Percentiles rank a stretch among this genome's conserved stretches.
These are phyloP conservation scores for Teunomyces gatunensis DNA, from an alignment of 805 yeast species.

Conservation along the genomic window DNA sequence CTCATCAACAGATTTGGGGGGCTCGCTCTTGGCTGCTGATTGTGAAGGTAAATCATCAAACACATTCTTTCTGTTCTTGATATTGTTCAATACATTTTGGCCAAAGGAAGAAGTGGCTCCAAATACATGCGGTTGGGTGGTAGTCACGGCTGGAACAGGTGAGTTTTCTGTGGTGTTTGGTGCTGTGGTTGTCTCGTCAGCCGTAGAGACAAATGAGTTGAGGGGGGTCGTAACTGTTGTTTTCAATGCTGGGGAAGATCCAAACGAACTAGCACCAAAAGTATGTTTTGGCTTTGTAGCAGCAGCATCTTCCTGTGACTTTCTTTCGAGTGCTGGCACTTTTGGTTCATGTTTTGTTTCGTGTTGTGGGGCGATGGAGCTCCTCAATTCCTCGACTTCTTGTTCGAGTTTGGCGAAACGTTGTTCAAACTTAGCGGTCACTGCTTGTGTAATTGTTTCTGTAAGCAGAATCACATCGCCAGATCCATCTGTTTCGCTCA, in stretches of 20 bases:
- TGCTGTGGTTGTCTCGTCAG: slow-evolving; percentile 10
- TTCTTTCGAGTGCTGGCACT: slow-evolving; percentile 2
- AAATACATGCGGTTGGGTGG: slow-evolving; percentile 24
- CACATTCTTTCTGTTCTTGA: slow-evolving; percentile 24
- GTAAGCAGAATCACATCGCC: background rate
- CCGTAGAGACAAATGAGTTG: slow-evolving; percentile 7
- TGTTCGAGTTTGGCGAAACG: slow-evolving; percentile 17
- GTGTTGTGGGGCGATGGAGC: background rate
- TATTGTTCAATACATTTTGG: slow-evolving; percentile 21
- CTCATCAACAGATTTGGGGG: too few relatives aligned
- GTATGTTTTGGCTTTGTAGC: slow-evolving; percentile 10
- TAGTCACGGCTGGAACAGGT: slow-evolving; percentile 3
- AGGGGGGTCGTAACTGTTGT: slow-evolving; percentile 8
- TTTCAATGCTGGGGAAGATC: slow-evolving; percentile 2
- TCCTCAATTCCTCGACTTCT: slow-evolving; percentile 17
- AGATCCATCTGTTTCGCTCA: background rate
- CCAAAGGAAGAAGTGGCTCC: slow-evolving; percentile 45
- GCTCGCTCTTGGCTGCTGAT: slow-evolving; percentile 1
- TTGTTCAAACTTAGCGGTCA: slow-evolving; percentile 10
- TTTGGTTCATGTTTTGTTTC: slow-evolving; percentile 1
- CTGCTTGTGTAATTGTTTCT: slow-evolving; percentile 1
- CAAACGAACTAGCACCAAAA: slow-evolving; percentile 14
- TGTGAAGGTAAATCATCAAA: slow-evolving; percentile 23
- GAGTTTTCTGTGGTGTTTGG: slow-evolving; percentile 9
- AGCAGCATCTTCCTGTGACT: slow-evolving; percentile 1